Evolutionary conservation across 768 basidiomycete genomes (phyloP), one percentile per base, ranked within the genome.

Genomic region (Leucosporidium scottii): DNA sequence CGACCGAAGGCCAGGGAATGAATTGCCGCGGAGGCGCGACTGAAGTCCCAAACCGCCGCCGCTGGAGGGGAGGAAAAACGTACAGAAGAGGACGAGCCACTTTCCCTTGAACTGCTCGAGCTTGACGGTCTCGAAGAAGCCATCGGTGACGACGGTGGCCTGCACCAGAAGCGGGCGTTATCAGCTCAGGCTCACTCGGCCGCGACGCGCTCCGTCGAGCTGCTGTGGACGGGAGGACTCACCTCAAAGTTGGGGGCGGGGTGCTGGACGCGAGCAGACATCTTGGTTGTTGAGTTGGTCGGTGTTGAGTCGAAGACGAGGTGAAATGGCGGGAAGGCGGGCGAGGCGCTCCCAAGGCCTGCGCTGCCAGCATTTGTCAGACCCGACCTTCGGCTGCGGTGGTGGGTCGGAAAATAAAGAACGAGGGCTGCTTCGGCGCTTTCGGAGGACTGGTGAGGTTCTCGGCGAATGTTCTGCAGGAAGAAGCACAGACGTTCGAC

Each of bases 211-310:
- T n/a, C 21, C 34, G 25, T 57, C 56, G 59, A 50, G 7, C 30
- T 34, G 31, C 10, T 27, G 20, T 13, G 20, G 54, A 15, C 5
- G 25, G 15, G 55, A 58, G 27, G 27, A 31, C 56, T 17, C 18
- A 86, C 85, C 66, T 81, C 85, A 82, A 91, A 91, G n/a, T 80
- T 76, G 61, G 92, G 92, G 58, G 92, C 91, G 61, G 90, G 88
- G 73, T 85, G 87, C 82, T 93, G 91, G 74, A 94, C 83, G 58
- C 84, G 81, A 69, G 84, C 86, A 36, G 64, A 55, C 73, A 73
- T 73, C 21, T n/a, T n/a, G n/a, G n/a, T 30, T 59, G 21, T 44
- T 12, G 15, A 8, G 39, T 17, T 44, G 5, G 5, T 12, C 39
- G 8, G 39, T 44, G 39, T 44, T 44, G 39, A 44, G 5, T 36